These are phyloP conservation scores for Rhodotorula kratochvilovae DNA, from an alignment of 768 basidiomycete species.

Conservation along the genomic window DNA sequence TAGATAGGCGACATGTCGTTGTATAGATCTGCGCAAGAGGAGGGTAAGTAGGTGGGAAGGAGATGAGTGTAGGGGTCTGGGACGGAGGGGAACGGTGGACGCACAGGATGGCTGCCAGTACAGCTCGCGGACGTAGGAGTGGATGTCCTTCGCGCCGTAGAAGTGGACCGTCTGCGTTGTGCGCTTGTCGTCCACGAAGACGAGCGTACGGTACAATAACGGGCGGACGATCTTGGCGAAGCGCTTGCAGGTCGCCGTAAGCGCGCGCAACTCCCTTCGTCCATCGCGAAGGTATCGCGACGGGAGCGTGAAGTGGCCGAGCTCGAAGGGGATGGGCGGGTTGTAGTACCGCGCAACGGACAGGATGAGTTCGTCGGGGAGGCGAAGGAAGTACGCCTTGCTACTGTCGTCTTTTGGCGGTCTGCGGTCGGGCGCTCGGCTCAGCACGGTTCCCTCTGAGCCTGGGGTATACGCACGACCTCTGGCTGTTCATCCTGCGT, in stretches of 20 bases:
- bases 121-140: conserved; percentile 16
- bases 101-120: conserved; percentile 27
- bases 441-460: neutral
- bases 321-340: conserved; percentile 24
- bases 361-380: conserved; percentile 13
- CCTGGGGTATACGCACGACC: neutral
- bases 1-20: conserved; percentile 32
- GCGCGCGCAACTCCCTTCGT: conserved; percentile 13
- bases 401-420: neutral
- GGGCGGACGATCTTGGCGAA: conserved; percentile 11
- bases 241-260: conserved; percentile 8
- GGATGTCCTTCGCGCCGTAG: neutral
- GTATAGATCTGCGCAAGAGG: conserved; percentile 23
- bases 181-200: conserved; percentile 22
- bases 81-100: neutral
- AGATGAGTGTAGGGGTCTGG: no score
- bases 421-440: neutral
- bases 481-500: no score
- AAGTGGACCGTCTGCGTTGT: conserved; percentile 12
- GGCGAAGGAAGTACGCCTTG: neutral
- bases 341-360: conserved; percentile 17
- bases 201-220: conserved; percentile 16
- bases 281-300: conserved; percentile 3
- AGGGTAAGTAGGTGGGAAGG: no score
- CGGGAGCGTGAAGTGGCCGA: conserved; percentile 24